A percentile compares a stretch with the other conserved stretches of the same genome.
Evolutionary conservation across 177 flowering plant genomes (phyloP).

Genomic region (Vitis hybrid): DNA sequence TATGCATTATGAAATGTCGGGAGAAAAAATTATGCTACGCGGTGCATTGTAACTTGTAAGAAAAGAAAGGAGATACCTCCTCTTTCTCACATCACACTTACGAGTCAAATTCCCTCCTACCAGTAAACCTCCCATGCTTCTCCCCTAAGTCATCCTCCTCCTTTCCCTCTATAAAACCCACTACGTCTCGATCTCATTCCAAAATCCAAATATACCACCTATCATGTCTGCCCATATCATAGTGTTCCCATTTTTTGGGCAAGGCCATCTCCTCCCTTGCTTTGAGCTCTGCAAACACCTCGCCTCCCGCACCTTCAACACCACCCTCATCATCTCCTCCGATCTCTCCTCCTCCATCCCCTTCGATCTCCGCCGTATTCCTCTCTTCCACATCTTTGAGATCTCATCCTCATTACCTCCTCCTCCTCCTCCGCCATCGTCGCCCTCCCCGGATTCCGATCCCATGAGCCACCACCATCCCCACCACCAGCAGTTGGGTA

Average conservation of each 20-base stretch:
- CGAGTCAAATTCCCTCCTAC: too few relatives aligned
- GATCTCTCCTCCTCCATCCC: slow-evolving; percentile 42
- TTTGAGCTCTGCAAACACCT: slow-evolving; percentile 54
- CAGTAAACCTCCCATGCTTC: too few relatives aligned
- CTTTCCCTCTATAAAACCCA: too few relatives aligned
- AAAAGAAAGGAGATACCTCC: too few relatives aligned
- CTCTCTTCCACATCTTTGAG: slow-evolving; percentile 29
- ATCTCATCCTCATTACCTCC: slow-evolving; percentile 14
- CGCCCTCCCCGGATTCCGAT: background rate
- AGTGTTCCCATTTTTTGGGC: slow-evolving; percentile 53
- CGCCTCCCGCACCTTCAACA: slow-evolving; percentile 26
- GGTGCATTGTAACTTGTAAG: too few relatives aligned
- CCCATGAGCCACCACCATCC: slow-evolving; percentile 3
- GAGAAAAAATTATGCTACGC: too few relatives aligned
- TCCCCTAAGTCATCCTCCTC: too few relatives aligned
- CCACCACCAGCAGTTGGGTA: slow-evolving; percentile 10
- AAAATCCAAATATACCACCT: too few relatives aligned
- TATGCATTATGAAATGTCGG: too few relatives aligned
- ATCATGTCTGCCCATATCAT: too few relatives aligned
- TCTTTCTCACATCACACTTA: too few relatives aligned
- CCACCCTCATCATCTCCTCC: slow-evolving; percentile 43
- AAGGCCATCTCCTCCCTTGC: slow-evolving; percentile 61
- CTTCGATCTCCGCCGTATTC: slow-evolving; percentile 32
- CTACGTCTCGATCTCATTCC: too few relatives aligned
- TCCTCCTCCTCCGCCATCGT: background rate